A percentile compares a stretch with the other conserved stretches of the same genome.
Conservation (phyloP, 257 asterid genomes). For the Petunia axillaris region DNA sequence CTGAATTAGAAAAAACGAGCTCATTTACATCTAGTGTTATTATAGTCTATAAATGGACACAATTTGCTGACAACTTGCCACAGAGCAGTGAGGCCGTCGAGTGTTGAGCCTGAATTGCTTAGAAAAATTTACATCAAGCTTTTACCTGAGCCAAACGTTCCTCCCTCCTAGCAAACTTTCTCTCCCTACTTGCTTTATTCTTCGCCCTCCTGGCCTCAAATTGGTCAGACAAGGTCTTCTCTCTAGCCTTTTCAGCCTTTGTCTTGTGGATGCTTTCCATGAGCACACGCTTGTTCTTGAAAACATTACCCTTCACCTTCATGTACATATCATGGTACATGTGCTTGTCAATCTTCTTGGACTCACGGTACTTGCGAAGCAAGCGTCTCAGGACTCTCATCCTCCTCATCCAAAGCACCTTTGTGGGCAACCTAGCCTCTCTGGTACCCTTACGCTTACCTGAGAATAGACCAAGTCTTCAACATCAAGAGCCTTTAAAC, state of each 20-base stretch:
- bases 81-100: background rate
- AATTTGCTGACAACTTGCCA: background rate
- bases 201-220: slow-evolving; percentile 97
- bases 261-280: slow-evolving; percentile 97
- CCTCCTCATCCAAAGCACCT: slow-evolving; percentile 95
- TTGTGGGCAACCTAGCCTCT: slow-evolving; percentile 95
- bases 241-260: slow-evolving; percentile 98
- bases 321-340: slow-evolving; percentile 99
- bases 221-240: slow-evolving; percentile 89
- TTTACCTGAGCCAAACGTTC: slow-evolving; percentile 85
- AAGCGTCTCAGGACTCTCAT: slow-evolving; percentile 89
- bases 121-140: background rate
- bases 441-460: slow-evolving; percentile 99
- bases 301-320: slow-evolving; percentile 98
- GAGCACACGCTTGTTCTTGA: slow-evolving; percentile 92
- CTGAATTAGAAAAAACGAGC: slow-evolving; percentile 31
- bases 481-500: background rate
- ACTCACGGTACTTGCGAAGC: slow-evolving; percentile 90
- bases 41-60: background rate
- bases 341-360: slow-evolving; percentile 93
- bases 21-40: background rate
- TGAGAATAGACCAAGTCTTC: slow-evolving; percentile 19
- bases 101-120: background rate
- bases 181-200: slow-evolving; percentile 97
- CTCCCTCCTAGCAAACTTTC: slow-evolving; percentile 88